These are phyloP conservation scores for Cucurbitaria berberidis DNA, from an alignment of 2,329 filamentous ascomycete species.

Conservation along the genomic window DNA sequence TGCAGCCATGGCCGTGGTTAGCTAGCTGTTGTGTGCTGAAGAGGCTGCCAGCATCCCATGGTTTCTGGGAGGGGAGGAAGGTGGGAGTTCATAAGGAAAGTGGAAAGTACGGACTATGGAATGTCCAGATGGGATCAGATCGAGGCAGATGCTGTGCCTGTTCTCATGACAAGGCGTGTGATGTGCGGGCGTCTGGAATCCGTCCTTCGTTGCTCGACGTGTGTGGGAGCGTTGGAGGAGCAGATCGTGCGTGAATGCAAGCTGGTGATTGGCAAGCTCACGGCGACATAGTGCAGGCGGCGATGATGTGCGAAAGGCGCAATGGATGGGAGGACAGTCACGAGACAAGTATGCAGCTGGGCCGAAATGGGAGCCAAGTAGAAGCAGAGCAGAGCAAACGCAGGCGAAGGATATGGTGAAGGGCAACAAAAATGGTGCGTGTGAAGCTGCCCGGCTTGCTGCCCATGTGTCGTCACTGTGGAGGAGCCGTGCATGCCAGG, in stretches of 20 bases:
- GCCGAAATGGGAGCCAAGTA: neutral
- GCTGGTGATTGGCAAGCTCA: constrained; percentile 39
- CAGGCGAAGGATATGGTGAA: neutral
- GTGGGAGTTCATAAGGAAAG: constrained; percentile 14
- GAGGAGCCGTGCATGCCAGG: constrained; percentile 5
- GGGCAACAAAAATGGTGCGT: neutral
- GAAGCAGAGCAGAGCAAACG: neutral
- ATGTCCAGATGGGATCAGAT: constrained; percentile 13
- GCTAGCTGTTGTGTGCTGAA: constrained; percentile 31
- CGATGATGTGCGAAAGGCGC: neutral
- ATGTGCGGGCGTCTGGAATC: constrained; percentile 14
- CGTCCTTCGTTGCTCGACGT: constrained; percentile 1
- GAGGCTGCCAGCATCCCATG: constrained; percentile 9
- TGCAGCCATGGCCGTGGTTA: constrained; percentile 41
- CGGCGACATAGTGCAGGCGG: constrained; percentile 23
- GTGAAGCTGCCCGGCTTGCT: constrained; percentile 3
- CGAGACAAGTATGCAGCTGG: constrained; percentile 10
- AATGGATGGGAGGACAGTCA: constrained; percentile 5
- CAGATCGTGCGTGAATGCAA: constrained; percentile 36
- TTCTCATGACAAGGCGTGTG: constrained; percentile 37
- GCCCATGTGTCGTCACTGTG: constrained; percentile 32
- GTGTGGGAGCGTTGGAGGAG: constrained; percentile 5
- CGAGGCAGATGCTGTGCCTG: constrained; percentile 21
- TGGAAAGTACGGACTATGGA: constrained; percentile 30
- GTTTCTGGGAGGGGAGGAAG: neutral